Evolutionary conservation across 768 basidiomycete genomes (phyloP), one percentile per base, ranked within the genome.

Genomic region (Russula foetens): DNA sequence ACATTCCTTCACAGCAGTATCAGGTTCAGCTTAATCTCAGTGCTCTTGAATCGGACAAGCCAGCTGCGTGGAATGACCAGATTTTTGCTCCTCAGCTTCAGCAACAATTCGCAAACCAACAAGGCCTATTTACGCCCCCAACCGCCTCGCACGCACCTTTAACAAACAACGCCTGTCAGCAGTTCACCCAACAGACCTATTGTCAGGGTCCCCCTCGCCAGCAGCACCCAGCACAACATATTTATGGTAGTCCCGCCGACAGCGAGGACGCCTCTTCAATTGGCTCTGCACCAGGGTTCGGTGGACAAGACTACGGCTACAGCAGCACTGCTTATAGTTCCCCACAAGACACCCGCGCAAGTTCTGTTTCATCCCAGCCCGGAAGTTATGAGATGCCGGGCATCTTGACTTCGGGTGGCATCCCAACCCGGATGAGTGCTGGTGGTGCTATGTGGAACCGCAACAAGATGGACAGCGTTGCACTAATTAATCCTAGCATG

Each of bases 221-320:
- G 43, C 68, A 69, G 56, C 63, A 59, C 65, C 12, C 71, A 66
- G 41, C 57, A 43, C 64, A 62, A 15, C 70, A 67, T 45, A 52
- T 67, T 51, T 71, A 71, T 65, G 70, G 67, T 59, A 69, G 66
- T 41, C 67, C 74, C 31, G 60, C 67, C 33, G 76, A 77, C 66
- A 71, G 70, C 3, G 76, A 78, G 52, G 76, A 77, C 56, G 47
- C 70, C 0, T 73, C 75, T 2, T 75, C 73, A 17, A 73, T 77
- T 23, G 68, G 73, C 23, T 78, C 77, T 26, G 71, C 68, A 41
- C 69, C 69, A 9, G 68, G 69, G 28, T 47, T 47, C 21, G 69
- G 61, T 28, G 69, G 65, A 48, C 60, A 72, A 53, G 73, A 75
- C 49, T 73, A 72, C 11, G 76, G 77, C 67, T 68, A 71, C 53